Percentiles rank a stretch among this genome's conserved stretches.
Evolutionary conservation across 2,329 filamentous ascomycete genomes (phyloP).

Genomic region (Hymenoscyphus albidus): DNA sequence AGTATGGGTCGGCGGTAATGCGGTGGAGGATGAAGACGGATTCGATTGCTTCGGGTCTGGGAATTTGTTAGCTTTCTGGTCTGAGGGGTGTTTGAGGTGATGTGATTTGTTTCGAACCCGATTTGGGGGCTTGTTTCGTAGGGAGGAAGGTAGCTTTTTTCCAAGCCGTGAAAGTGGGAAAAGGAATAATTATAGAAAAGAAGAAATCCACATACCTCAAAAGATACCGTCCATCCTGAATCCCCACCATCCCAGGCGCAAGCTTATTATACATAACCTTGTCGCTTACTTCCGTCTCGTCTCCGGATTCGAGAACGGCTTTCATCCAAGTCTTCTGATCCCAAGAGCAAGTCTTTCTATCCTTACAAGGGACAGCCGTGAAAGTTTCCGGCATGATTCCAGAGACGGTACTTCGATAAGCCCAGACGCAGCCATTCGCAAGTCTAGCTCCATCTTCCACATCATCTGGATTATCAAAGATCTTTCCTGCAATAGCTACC

Average conservation of each 20-base stretch:
- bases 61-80: constrained; percentile 43
- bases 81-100: constrained; percentile 25
- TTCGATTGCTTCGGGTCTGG: constrained; percentile 61
- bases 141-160: no score
- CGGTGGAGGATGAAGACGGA: constrained; percentile 59
- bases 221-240: constrained; percentile 28
- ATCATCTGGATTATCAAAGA: constrained; percentile 53
- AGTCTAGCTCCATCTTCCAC: constrained; percentile 54
- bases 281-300: constrained; percentile 15
- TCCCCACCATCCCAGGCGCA: constrained; percentile 24
- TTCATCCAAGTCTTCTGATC: constrained; percentile 50
- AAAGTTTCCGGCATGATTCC: constrained; percentile 60
- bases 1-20: constrained; percentile 31
- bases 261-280: constrained; percentile 19
- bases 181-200: not conserved
- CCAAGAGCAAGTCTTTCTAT: constrained; percentile 28
- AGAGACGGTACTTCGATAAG: constrained; percentile 53
- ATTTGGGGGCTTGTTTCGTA: no score
- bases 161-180: no score
- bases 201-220: constrained; percentile 24
- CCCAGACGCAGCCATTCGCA: constrained; percentile 61
- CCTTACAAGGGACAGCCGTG: constrained; percentile 37
- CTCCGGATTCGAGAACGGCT: constrained; percentile 20
- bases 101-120: not conserved
- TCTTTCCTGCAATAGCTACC: constrained; percentile 62